Conservation (phyloP, 352 stramenopile genomes). For the Salisapilia sapeloensis region DNA sequence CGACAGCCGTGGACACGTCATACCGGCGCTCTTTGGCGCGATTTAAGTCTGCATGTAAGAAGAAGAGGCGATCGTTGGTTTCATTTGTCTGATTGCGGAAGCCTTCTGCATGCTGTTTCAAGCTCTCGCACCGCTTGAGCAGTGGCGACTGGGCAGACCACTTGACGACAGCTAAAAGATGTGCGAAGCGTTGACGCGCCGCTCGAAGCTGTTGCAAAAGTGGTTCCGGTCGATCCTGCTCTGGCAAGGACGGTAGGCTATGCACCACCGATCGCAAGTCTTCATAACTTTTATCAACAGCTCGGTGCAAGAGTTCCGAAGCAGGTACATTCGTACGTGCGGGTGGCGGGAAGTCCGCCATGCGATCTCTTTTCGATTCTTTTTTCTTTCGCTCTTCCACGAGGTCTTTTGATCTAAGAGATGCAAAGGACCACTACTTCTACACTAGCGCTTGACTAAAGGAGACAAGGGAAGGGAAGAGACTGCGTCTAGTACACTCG, state of each 20-base stretch:
- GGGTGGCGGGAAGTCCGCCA: conserved; percentile 58
- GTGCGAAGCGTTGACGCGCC: conserved; percentile 49
- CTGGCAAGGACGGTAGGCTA: conserved; percentile 41
- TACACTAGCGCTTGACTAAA: too few relatives aligned
- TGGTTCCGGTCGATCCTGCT: conserved; percentile 58
- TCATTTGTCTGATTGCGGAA: conserved; percentile 70
- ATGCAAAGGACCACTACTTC: conserved; percentile 9
- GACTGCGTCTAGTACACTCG: too few relatives aligned
- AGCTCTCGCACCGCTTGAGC: conserved; percentile 44
- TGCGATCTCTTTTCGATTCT: conserved; percentile 4
- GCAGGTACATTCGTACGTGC: conserved; percentile 41
- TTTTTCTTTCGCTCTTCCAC: conserved; percentile 5
- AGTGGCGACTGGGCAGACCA: conserved; percentile 76
- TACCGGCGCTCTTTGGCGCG: conserved; percentile 67
- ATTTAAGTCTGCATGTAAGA: conserved; percentile 70
- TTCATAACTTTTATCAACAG: conserved; percentile 73
- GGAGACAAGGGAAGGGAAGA: too few relatives aligned
- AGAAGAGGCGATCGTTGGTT: conserved; percentile 72
- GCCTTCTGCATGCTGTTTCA: conserved; percentile 33
- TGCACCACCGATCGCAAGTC: conserved; percentile 56
- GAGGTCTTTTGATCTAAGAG: conserved; percentile 2
- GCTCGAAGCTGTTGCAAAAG: conserved; percentile 42
- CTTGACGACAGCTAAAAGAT: conserved; percentile 63
- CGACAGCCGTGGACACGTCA: conserved; percentile 61
- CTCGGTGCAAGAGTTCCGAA: conserved; percentile 58